Base-by-base conservation (phyloP, 2,329 filamentous ascomycete species). In the Cladophialophora immunda region DNA sequence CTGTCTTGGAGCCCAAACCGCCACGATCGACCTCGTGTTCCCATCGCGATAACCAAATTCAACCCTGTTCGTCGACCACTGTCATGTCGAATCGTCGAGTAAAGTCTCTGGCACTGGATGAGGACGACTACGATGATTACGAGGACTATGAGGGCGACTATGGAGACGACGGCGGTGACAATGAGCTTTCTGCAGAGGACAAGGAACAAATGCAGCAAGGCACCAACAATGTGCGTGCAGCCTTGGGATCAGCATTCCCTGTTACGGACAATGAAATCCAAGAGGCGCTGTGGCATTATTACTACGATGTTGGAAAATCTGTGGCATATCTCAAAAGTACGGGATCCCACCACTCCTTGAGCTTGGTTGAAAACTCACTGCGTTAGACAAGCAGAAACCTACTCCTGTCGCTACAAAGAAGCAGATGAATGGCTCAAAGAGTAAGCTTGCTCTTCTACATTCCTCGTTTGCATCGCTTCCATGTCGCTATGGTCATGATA, bases 281-380 rank as follows among this genome's bases (percentile, higher is more conserved):
- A 77, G 94, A 98, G 68, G 87, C 94, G 0, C 80, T 99, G 17
- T 98, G 93, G 93, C 89, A 99, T 79, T 97, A 97, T 79, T 98
- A 94, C 78, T 98, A 94, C 77, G 94, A 99, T 74, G 84, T 97
- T 32, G 90, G 89, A 65, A 97, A 97, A 79, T 89, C 92, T 0
- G 90, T 96, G 41, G 84, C 86, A 64, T 97, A 96, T 75, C 80
- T 99, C 65, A 86, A 89, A 69, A 91, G 89, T 84, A 89, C 72
- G 78, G 30, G 8, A 19, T 34, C 19, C 2, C 30, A 7, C 27
- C 17, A 3, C 25, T 56, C 11, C 45, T 54, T 25, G 32, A 50
- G 30, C 41, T 57, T 50, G 38, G 19, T 50, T 22, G 30, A 22
- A 32, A 52, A 30, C 57, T 65, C 19, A 64, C 41, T 11, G 13